Percentiles rank a stretch among this genome's conserved stretches.
Evolutionary conservation across 2,329 filamentous ascomycete genomes (phyloP).

Genomic region (Trichoderma arundinaceum): DNA sequence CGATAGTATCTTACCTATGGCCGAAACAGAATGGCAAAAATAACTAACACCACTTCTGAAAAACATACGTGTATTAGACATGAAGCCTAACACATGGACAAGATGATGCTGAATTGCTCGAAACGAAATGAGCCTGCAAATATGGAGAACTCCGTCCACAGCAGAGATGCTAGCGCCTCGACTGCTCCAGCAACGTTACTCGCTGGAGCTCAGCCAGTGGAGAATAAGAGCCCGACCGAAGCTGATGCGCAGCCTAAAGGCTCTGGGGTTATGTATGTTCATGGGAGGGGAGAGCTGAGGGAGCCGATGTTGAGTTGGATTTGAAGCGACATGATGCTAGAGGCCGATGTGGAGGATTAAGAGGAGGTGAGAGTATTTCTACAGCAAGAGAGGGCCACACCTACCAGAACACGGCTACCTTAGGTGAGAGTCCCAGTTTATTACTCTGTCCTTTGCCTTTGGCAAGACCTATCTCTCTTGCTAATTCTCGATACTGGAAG

Average conservation of each 20-base stretch:
- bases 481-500: background rate
- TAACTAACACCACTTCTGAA: background rate
- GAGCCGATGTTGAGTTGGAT: constrained; percentile 19
- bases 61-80: background rate
- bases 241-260: constrained; percentile 23
- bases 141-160: background rate
- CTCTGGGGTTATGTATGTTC: background rate
- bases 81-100: constrained; percentile 4
- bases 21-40: background rate
- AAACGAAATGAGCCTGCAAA: background rate
- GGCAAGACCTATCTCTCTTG: background rate
- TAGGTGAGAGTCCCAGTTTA: constrained; percentile 7
- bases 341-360: background rate
- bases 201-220: constrained; percentile 14
- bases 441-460: background rate
- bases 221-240: constrained; percentile 25
- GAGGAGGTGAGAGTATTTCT: constrained; percentile 5
- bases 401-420: background rate
- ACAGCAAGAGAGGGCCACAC: background rate
- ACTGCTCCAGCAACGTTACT: constrained; percentile 20
- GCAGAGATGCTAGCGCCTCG: constrained; percentile 1
- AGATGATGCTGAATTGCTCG: background rate
- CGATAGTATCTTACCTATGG: no score
- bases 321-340: constrained; percentile 11
- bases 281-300: constrained; percentile 13